phyloP scores from a whole-genome alignment of 805 yeast genomes.

The Monosporozyma siamensis region DNA sequence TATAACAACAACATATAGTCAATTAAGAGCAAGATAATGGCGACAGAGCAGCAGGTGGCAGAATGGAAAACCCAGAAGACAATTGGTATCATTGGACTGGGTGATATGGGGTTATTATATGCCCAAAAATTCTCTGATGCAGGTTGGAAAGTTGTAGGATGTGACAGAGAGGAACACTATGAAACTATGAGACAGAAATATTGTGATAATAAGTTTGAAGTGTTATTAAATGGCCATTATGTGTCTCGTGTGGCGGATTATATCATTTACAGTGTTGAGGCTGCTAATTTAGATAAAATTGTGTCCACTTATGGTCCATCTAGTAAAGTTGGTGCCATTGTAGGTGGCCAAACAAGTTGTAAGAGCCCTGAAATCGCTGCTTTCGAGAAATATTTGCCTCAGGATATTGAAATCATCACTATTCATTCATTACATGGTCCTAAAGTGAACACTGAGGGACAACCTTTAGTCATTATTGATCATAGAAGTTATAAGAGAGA shows the following conservation, averaged over 20 bases:
- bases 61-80: conserved; percentile 40
- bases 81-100: conserved; percentile 89
- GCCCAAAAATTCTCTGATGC: conserved; percentile 68
- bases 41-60: conserved; percentile 8
- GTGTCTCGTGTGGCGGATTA: conserved; percentile 79
- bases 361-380: conserved; percentile 85
- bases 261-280: conserved; percentile 86
- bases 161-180: conserved; percentile 66
- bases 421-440: conserved; percentile 96
- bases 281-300: conserved; percentile 67
- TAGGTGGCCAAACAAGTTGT: conserved; percentile 98
- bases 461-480: conserved; percentile 79
- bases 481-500: conserved; percentile 52
- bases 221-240: conserved; percentile 69
- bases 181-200: conserved; percentile 37
- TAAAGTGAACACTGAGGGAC: conserved; percentile 76
- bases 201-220: conserved; percentile 38
- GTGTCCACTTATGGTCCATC: conserved; percentile 77
- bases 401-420: conserved; percentile 73
- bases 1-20: too few relatives aligned
- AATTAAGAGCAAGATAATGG: too few relatives aligned
- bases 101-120: conserved; percentile 92
- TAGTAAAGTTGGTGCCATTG: conserved; percentile 77
- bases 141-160: conserved; percentile 85
- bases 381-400: conserved; percentile 65